Base-by-base conservation (phyloP, 2,329 filamentous ascomycete species). In the Setomelanomma holmii region DNA sequence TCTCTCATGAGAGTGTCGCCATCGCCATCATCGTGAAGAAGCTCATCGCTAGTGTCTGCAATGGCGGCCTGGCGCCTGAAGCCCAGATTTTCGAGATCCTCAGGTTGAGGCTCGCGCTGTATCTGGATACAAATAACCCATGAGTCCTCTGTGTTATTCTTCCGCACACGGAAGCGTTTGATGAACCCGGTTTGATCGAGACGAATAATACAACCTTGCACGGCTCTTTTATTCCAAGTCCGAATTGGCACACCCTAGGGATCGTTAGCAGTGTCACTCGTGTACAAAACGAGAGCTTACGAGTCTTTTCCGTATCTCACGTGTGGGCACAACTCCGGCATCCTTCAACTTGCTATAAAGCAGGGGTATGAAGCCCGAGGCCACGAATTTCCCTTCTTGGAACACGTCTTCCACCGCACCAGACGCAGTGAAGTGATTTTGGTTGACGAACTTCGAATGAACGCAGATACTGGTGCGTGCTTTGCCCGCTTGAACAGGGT, bases 391-490 rank as follows among this genome's bases (percentile, higher is more conserved):
- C 5, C 72, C 68, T 17, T 66, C 60, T 14, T 59, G 61, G 46
- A 76, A 75, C 4, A 75, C 69, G 24, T 73, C 69, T 27, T 73
- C 66, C 27, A 67, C 61, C 22, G 66, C 65, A 19, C 60, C 56
- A 30, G 67, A 61, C 10, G 53, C 61, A 6, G 68, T 52, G 52
- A 68, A 66, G 43, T 66, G 61, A n/a, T 58, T 62, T 5, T 66
- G 60, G n/a, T 71, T 68, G 41, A 69, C 63, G 58, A 82, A 86
- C 61, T 77, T 80, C 51, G 77, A 79, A 51, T 86, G 75, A 1
- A 77, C 81, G 22, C 84, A 82, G 5, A 85, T 69, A 66, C 83
- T 87, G 0, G 85, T 87, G 40, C 80, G 79, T 5, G 77, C 71
- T 3, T 79, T 78, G 51, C 77, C 78, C 19, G 62, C 56, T 27